Evolutionary conservation across 179 eudicot species (phyloP).

Genomic region (Amaranthus tricolor): DNA sequence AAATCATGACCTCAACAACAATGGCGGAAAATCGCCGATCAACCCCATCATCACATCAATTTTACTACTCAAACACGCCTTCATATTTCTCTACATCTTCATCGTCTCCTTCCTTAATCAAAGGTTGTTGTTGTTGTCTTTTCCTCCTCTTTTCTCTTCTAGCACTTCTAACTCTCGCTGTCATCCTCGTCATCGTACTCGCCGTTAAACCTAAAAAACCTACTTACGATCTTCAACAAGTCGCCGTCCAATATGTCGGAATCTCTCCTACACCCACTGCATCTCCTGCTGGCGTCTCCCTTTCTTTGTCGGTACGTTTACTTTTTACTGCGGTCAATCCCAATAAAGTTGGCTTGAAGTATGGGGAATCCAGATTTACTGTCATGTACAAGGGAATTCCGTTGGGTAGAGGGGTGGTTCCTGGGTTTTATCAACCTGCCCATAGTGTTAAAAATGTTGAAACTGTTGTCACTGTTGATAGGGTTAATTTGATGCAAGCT

Average conservation of each 20-base stretch:
- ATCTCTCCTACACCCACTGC: slow-evolving; percentile 37
- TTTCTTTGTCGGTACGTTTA: slow-evolving; percentile 58
- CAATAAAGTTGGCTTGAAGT: slow-evolving; percentile 86
- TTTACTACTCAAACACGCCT: slow-evolving; percentile 36
- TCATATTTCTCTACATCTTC: slow-evolving; percentile 38
- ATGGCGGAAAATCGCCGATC: slow-evolving; percentile 17
- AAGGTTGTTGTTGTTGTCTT: slow-evolving; percentile 90
- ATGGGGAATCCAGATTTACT: slow-evolving; percentile 71
- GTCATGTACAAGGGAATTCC: slow-evolving; percentile 86
- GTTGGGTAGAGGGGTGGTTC: slow-evolving; percentile 66
- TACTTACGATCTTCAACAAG: slow-evolving; percentile 78
- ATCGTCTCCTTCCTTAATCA: slow-evolving; percentile 63
- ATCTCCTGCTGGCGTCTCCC: slow-evolving; percentile 42
- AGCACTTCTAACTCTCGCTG: slow-evolving; percentile 60
- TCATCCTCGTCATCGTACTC: slow-evolving; percentile 61
- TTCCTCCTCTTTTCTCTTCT: slow-evolving; percentile 78
- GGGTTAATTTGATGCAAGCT: slow-evolving; percentile 64
- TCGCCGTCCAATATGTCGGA: slow-evolving; percentile 71
- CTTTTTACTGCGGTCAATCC: slow-evolving; percentile 71
- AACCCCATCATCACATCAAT: slow-evolving; percentile 25
- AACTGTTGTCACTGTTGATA: slow-evolving; percentile 62
- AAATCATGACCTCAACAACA: slow-evolving; percentile 16
- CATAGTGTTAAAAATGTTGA: slow-evolving; percentile 57
- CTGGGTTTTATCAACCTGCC: slow-evolving; percentile 76
- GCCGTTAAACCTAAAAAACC: slow-evolving; percentile 89